phyloP scores from a whole-genome alignment of 2,329 filamentous ascomycete species.

The Ophiostoma pallidulum region DNA sequence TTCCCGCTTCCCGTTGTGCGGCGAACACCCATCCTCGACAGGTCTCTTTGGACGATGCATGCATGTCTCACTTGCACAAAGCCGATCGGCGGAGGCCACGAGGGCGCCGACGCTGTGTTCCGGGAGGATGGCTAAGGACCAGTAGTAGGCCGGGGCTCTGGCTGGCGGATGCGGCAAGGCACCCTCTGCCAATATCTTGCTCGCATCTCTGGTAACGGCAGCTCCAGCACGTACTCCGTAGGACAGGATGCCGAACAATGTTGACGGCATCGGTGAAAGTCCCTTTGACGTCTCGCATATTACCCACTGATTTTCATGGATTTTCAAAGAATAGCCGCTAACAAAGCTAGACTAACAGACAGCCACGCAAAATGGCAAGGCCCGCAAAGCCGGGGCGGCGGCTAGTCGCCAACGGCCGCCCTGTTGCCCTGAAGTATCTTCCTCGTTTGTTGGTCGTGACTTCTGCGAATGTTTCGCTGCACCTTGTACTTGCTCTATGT shows the following conservation, averaged over 20 bases:
- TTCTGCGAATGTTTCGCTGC: not conserved
- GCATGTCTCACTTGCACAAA: constrained; percentile 10
- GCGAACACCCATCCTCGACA: constrained; percentile 6
- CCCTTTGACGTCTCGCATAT: too few relatives aligned
- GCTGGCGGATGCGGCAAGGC: too few relatives aligned
- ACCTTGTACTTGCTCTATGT: not conserved
- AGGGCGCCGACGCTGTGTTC: not conserved
- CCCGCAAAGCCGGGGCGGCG: constrained; percentile 5
- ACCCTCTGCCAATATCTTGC: too few relatives aligned
- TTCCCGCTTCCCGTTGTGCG: too few relatives aligned
- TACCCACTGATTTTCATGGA: constrained; percentile 2
- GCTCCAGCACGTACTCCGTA: too few relatives aligned
- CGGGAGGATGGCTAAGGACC: too few relatives aligned
- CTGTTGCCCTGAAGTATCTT: too few relatives aligned
- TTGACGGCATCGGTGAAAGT: too few relatives aligned
- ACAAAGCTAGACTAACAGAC: too few relatives aligned
- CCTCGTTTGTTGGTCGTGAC: constrained; percentile 1
- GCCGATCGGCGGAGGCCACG: constrained; percentile 3
- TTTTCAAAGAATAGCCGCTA: not conserved
- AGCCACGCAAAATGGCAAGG: constrained; percentile 9
- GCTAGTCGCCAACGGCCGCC: constrained; percentile 10
- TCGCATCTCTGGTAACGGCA: too few relatives aligned
- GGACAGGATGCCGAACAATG: too few relatives aligned
- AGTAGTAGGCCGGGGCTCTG: too few relatives aligned
- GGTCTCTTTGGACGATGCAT: not conserved